phyloP scores from a whole-genome alignment of 176 grass and related monocot species.

The Bolboschoenus planiculmis region DNA sequence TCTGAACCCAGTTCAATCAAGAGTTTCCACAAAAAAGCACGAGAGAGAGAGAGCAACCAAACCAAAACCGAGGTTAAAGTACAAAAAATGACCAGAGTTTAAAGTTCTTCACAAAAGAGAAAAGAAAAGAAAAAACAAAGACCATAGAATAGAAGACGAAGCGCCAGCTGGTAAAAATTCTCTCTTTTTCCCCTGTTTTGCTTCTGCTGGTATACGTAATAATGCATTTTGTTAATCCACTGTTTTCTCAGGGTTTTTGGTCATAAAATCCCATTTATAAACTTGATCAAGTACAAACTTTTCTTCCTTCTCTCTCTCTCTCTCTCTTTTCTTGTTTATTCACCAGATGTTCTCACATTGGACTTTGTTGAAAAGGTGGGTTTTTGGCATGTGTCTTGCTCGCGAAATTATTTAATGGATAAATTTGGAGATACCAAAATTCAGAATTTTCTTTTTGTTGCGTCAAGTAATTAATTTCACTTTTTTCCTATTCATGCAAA shows the following conservation, averaged over 20 bases:
- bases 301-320: not conserved
- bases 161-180: no score
- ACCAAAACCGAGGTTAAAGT: not conserved
- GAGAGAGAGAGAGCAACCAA: not conserved
- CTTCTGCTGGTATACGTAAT: not conserved
- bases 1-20: not conserved
- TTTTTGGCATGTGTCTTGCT: not conserved
- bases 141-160: not conserved
- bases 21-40: not conserved
- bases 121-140: not conserved
- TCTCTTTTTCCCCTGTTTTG: not conserved
- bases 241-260: not conserved
- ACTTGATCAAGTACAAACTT: not conserved
- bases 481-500: not conserved
- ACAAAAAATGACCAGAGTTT: no score
- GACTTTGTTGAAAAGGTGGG: not conserved
- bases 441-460: not conserved
- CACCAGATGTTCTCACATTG: not conserved
- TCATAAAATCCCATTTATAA: not conserved
- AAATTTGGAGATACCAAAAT: not conserved
- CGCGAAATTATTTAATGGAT: not conserved
- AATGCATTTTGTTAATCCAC: not conserved
- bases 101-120: not conserved
- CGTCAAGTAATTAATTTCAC: not conserved
- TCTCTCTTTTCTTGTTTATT: not conserved